phyloP scores from a whole-genome alignment of 352 stramenopile species.

The Globisporangium paroecandrum region DNA sequence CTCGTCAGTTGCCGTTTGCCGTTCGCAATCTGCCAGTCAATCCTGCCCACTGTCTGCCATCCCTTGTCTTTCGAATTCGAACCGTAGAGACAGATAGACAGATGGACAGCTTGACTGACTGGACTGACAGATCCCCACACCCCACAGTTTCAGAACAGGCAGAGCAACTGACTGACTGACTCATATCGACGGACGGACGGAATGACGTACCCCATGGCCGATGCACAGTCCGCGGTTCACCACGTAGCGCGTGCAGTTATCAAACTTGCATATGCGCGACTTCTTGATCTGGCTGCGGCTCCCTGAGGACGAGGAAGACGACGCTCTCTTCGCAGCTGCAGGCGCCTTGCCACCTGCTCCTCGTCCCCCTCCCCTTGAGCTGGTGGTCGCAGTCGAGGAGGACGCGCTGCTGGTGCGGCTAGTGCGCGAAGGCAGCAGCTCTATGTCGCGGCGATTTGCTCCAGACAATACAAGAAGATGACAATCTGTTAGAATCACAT shows the following conservation, averaged over 20 bases:
- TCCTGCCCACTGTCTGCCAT: not conserved
- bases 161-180: not conserved
- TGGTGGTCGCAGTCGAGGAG: not conserved
- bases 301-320: not conserved
- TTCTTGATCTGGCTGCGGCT: constrained; percentile 40
- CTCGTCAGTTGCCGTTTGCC: not conserved
- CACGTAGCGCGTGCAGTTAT: constrained; percentile 72
- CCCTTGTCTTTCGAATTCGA: not conserved
- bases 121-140: not conserved
- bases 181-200: not conserved
- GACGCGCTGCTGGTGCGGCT: not conserved
- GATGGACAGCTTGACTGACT: not conserved
- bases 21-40: not conserved
- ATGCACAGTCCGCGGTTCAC: constrained; percentile 76
- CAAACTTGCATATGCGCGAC: constrained; percentile 73
- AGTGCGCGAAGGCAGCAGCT: not conserved
- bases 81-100: not conserved
- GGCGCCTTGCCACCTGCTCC: not conserved
- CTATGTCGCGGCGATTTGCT: not conserved
- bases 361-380: not conserved
- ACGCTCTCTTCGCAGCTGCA: not conserved
- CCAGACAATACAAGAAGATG: not conserved
- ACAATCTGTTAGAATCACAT: not conserved
- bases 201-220: constrained; percentile 47
- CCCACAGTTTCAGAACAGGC: not conserved